These are phyloP conservation scores for Stephanodiscus minutulus DNA, from an alignment of 108 stramenopile genomes.

Conservation along the genomic window DNA sequence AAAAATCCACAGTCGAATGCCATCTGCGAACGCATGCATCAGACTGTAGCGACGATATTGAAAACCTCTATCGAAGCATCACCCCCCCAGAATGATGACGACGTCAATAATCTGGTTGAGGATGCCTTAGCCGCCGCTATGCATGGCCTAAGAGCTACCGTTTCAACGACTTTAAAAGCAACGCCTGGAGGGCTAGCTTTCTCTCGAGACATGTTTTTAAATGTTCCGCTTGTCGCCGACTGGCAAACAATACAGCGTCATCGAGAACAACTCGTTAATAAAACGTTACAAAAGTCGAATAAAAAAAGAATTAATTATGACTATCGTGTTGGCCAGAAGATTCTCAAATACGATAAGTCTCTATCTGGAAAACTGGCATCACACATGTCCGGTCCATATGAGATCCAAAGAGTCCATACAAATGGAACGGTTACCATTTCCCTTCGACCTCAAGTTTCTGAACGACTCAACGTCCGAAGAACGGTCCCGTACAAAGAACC, in stretches of 20 bases:
- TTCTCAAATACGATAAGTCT: not conserved
- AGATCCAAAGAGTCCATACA: not conserved
- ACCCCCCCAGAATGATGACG: too few species aligned
- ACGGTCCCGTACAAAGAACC: not conserved
- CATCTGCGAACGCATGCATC: too few species aligned
- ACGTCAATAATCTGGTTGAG: too few species aligned
- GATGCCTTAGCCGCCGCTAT: too few species aligned
- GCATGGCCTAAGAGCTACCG: too few species aligned
- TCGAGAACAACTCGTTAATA: conserved; percentile 3
- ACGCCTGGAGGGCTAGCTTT: too few species aligned
- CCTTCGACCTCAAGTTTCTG: not conserved
- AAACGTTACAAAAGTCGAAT: not conserved
- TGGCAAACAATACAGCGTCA: not conserved
- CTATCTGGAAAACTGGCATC: not conserved
- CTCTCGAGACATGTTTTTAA: conserved; percentile 58
- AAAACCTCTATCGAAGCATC: too few species aligned
- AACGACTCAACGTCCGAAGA: conserved; percentile 2
- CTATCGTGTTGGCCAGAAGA: not conserved
- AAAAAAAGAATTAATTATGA: not conserved
- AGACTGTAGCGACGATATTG: too few species aligned
- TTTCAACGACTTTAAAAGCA: too few species aligned
- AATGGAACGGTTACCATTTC: not conserved
- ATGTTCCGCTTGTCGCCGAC: conserved; percentile 34
- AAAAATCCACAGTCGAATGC: too few species aligned
- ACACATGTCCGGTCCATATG: not conserved